A percentile compares a stretch with the other conserved stretches of the same genome.
phyloP scores from a whole-genome alignment of 805 yeast species.

The Kodamaea leandrae region DNA sequence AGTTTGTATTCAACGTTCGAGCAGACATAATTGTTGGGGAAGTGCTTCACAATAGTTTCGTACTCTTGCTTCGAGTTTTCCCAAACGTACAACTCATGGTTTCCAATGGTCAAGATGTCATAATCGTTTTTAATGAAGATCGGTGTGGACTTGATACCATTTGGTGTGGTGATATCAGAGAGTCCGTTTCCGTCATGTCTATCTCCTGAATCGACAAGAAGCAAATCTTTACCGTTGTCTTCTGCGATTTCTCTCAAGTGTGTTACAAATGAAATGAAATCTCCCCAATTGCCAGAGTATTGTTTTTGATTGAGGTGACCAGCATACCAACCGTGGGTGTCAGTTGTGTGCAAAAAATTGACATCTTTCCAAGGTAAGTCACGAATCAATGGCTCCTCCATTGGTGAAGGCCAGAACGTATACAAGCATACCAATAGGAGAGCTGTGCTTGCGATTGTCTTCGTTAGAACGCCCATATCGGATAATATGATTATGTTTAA shows the following conservation, averaged over 20 bases:
- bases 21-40: conserved; percentile 62
- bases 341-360: conserved; percentile 92
- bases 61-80: conserved; percentile 66
- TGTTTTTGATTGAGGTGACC: conserved; percentile 80
- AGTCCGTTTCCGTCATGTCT: conserved; percentile 93
- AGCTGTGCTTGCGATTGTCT: background rate
- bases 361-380: conserved; percentile 66
- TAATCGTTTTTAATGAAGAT: conserved; percentile 65
- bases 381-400: conserved; percentile 22
- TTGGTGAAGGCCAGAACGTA: background rate
- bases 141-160: conserved; percentile 61
- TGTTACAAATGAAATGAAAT: conserved; percentile 65
- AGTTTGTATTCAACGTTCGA: conserved; percentile 65
- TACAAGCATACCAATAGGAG: background rate
- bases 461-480: background rate
- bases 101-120: conserved; percentile 82
- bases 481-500: background rate
- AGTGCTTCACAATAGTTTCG: conserved; percentile 54
- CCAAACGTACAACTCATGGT: conserved; percentile 80
- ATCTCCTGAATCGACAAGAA: conserved; percentile 87
- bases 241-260: conserved; percentile 49
- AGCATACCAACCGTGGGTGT: conserved; percentile 95
- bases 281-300: conserved; percentile 91
- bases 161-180: conserved; percentile 72
- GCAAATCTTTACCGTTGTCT: conserved; percentile 53